Evolutionary conservation across 305 asterid genomes (phyloP).

Genomic region (Solanum hybrid): DNA sequence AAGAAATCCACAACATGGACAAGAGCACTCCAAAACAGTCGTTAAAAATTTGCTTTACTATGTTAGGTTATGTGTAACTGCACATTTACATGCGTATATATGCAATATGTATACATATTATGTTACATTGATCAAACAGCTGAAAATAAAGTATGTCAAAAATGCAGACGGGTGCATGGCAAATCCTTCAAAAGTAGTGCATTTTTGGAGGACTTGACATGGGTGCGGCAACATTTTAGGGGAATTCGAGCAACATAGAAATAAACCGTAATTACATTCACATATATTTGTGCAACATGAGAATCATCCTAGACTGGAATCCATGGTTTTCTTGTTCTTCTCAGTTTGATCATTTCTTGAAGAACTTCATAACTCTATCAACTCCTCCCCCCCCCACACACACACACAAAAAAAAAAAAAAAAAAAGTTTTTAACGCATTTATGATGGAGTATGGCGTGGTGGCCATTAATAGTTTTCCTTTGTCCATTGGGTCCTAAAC

Average conservation of each 20-base stretch:
- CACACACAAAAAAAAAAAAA: not conserved
- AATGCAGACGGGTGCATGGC: not conserved
- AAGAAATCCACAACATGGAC: not conserved
- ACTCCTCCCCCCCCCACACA: not conserved
- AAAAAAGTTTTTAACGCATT: not conserved
- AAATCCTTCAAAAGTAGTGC: not conserved
- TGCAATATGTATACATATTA: not conserved
- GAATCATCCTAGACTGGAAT: not conserved
- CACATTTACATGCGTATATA: not conserved
- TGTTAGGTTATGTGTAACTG: not conserved
- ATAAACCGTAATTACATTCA: not conserved
- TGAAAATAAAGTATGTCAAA: not conserved
- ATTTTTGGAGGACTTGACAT: not conserved
- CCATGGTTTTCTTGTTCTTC: not conserved
- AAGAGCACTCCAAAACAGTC: not conserved
- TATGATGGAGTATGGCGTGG: constrained; percentile 7
- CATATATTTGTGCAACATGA: not conserved
- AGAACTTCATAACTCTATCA: too few relatives aligned
- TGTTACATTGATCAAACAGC: not conserved
- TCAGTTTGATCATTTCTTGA: not conserved
- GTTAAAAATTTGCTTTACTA: not conserved
- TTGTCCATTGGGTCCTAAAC: constrained; percentile 34
- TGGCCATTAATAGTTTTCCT: constrained; percentile 13
- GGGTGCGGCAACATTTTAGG: not conserved
- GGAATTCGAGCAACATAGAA: not conserved